Evolutionary conservation across 495 filamentous ascomycete genomes (phyloP).

Genomic region (Copromyces sp.): DNA sequence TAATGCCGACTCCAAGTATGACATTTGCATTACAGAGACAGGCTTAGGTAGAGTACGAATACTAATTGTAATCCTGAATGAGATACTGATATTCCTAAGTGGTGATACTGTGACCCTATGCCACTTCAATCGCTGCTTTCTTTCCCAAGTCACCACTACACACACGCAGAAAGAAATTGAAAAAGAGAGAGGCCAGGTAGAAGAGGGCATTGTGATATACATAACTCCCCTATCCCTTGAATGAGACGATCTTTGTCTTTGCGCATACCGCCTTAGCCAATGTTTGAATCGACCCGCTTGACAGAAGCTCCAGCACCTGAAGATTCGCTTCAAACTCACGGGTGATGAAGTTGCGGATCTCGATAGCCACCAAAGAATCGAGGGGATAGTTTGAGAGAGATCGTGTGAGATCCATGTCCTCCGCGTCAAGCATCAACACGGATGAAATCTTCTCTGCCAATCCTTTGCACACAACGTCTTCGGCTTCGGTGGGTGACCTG

Average conservation of each 20-base stretch:
- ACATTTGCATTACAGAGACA: neutral
- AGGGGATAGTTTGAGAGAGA: slow-evolving; percentile 42
- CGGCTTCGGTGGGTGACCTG: slow-evolving; percentile 32
- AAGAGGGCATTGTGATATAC: neutral
- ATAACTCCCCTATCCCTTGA: neutral
- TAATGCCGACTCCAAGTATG: neutral
- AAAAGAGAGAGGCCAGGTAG: neutral
- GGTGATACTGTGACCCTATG: neutral
- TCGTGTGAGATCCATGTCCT: slow-evolving; percentile 40
- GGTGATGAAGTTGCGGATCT: slow-evolving; percentile 44
- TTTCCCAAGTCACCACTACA: neutral
- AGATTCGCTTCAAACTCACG: slow-evolving; percentile 42
- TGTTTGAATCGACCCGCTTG: slow-evolving; percentile 39
- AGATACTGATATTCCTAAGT: neutral
- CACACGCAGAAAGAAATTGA: neutral
- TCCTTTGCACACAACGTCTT: slow-evolving; percentile 34
- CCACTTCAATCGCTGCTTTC: neutral
- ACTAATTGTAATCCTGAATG: neutral
- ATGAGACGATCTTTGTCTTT: slow-evolving; percentile 38
- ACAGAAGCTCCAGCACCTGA: slow-evolving; percentile 42
- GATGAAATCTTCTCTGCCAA: slow-evolving; percentile 38
- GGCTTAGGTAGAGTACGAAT: neutral
- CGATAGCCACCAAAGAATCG: slow-evolving; percentile 43
- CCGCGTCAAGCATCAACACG: slow-evolving; percentile 41
- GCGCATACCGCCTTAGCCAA: slow-evolving; percentile 37